Percentiles rank a stretch among this genome's conserved stretches.
These are phyloP conservation scores for Hypoxylon lenormandii DNA, from an alignment of 495 filamentous ascomycete genomes.

Conservation along the genomic window DNA sequence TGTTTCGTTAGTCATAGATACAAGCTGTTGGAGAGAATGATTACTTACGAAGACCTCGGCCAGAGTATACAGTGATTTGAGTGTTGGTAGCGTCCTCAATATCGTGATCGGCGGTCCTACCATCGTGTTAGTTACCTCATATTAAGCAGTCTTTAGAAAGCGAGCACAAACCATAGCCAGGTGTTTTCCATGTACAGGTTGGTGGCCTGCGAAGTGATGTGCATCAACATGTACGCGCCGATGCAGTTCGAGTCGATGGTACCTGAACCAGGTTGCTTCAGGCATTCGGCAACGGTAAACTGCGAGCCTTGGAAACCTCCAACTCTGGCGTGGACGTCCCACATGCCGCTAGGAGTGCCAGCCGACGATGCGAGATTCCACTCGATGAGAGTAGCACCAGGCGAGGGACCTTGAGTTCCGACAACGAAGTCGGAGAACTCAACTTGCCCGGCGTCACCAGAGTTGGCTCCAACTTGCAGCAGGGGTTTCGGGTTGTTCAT, in stretches of 20 bases:
- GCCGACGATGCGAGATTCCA: slow-evolving; percentile 71
- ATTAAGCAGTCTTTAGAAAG: slow-evolving; percentile 68
- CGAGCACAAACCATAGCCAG: slow-evolving; percentile 80
- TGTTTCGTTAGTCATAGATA: slow-evolving; percentile 12
- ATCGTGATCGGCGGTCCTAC: slow-evolving; percentile 89
- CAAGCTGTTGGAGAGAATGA: neutral
- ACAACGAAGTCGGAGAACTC: slow-evolving; percentile 86
- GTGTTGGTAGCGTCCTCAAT: slow-evolving; percentile 75
- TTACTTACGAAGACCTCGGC: slow-evolving; percentile 69
- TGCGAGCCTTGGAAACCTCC: slow-evolving; percentile 83
- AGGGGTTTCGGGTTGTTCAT: slow-evolving; percentile 75
- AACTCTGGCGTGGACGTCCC: slow-evolving; percentile 88
- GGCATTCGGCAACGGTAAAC: slow-evolving; percentile 78
- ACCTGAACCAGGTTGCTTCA: slow-evolving; percentile 69
- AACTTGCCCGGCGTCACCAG: slow-evolving; percentile 77
- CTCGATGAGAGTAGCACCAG: slow-evolving; percentile 79
- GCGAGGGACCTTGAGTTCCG: slow-evolving; percentile 72
- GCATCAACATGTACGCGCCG: slow-evolving; percentile 83
- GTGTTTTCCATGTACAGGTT: slow-evolving; percentile 85
- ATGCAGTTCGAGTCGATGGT: slow-evolving; percentile 68
- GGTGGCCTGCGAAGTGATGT: slow-evolving; percentile 74
- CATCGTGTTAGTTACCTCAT: slow-evolving; percentile 71
- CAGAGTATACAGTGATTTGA: slow-evolving; percentile 77
- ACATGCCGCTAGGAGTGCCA: slow-evolving; percentile 79
- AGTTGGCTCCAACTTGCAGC: slow-evolving; percentile 77